Base-by-base conservation (phyloP, 2,329 filamentous ascomycete species). In the Neocucurbitaria cava region DNA sequence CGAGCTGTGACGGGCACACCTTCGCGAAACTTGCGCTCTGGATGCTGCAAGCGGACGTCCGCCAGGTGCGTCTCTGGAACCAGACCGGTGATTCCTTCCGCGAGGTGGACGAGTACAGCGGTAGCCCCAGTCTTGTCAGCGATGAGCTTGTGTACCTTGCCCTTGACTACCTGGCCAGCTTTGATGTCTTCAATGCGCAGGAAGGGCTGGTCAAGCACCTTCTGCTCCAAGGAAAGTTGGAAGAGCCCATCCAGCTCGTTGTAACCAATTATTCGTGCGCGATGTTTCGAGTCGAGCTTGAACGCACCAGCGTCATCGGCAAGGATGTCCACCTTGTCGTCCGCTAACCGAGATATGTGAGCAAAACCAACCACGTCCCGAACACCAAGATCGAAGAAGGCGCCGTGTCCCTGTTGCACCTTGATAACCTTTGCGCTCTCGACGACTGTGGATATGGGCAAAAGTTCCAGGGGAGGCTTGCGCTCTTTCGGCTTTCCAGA, bases 21-120 rank as follows among this genome's bases (percentile, higher is more conserved):
- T 73, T 94, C 91, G 56, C 90, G 86, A 77, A 97, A 99, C 73
- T 97, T 98, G 81, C 94, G 96, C 76, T 99, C 95, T 0, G 95
- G 95, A 68, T 97, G 90, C 70, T 95, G 90, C 21, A 99, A 81
- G 56, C 87, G 87, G 13, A 95, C 85, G 73, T 99, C 96, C 41
- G 95, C 89, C 65, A 99, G 82, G 72, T 99, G 96, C 71, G 89
- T 87, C 69, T 94, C 90, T 3, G 92, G 86, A 2, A 98, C 92
- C 52, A 96, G 84, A n/a, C 92, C 95, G 46, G 86, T 89, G 61
- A 99, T 92, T 41, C 91, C 91, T 38, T 97, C 91, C 8, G 92
- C 89, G 46, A 99, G 78, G 65, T 90, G 90, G 46, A 98, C 84
- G 23, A 98, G 85, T 26, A 99, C 77, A 23, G 92, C 93, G 54